phyloP scores from a whole-genome alignment of 306 rosid species.

The Cicer judaicum region DNA sequence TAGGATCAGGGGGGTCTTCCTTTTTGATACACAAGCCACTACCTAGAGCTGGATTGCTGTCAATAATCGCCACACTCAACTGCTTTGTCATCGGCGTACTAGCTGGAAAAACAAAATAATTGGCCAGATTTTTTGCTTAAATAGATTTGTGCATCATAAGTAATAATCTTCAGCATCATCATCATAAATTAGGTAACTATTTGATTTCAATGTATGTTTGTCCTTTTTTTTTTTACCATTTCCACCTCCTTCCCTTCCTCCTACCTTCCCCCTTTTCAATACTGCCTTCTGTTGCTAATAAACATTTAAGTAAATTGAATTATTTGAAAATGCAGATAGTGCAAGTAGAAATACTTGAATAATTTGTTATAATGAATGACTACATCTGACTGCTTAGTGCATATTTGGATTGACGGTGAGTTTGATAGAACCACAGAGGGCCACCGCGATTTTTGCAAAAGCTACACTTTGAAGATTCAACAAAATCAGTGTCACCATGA shows the following conservation, averaged over 20 bases:
- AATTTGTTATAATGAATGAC: too few relatives aligned
- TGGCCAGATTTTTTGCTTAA: constrained; percentile 19
- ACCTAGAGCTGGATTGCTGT: constrained; percentile 84
- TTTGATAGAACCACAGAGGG: too few relatives aligned
- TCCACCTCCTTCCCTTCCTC: background rate
- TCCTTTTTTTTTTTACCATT: background rate
- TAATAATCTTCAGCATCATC: constrained; percentile 19
- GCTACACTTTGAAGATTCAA: too few relatives aligned
- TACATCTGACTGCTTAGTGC: too few relatives aligned
- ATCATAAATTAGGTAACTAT: constrained; percentile 30
- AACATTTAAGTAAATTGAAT: too few relatives aligned
- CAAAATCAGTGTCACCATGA: too few relatives aligned
- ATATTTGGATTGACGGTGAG: too few relatives aligned
- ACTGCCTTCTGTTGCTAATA: too few relatives aligned
- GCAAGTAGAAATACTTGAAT: too few relatives aligned
- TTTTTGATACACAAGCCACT: constrained; percentile 60
- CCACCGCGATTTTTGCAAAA: too few relatives aligned
- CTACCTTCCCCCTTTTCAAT: background rate
- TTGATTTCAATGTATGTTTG: constrained; percentile 14
- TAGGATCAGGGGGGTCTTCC: constrained; percentile 86
- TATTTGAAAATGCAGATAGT: too few relatives aligned
- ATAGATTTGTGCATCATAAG: constrained; percentile 1
- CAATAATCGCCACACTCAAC: constrained; percentile 88
- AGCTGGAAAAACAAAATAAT: constrained; percentile 58
- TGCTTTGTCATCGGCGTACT: constrained; percentile 90